Evolutionary conservation across 208 protist species (phyloP).

Genomic region (Trypanosoma rangeli): DNA sequence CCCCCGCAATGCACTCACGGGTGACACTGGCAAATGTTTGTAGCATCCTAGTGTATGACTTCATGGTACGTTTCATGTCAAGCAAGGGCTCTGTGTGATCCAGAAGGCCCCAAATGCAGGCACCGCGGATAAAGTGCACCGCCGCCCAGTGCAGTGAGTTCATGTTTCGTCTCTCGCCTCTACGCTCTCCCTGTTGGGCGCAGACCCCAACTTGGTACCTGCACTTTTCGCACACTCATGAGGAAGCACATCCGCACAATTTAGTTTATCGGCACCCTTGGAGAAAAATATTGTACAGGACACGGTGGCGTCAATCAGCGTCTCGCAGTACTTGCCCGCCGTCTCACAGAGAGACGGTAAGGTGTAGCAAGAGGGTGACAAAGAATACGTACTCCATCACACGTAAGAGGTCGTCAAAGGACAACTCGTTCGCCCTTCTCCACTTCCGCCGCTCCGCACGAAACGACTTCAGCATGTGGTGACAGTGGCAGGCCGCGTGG

Average conservation of each 20-base stretch:
- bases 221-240: background rate
- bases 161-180: constrained; percentile 19
- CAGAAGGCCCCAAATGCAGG: constrained; percentile 59
- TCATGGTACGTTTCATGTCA: constrained; percentile 23
- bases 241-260: background rate
- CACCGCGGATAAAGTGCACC: constrained; percentile 60
- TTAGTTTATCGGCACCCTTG: constrained; percentile 22
- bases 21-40: constrained; percentile 42
- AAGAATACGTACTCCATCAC: constrained; percentile 42
- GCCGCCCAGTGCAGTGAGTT: constrained; percentile 61
- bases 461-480: constrained; percentile 64
- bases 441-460: constrained; percentile 20
- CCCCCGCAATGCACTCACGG: constrained; percentile 3
- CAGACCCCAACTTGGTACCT: no score
- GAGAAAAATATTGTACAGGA: constrained; percentile 72
- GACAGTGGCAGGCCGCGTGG: constrained; percentile 68
- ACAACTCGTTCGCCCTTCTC: constrained; percentile 3
- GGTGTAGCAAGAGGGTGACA: constrained; percentile 61
- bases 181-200: background rate
- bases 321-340: constrained; percentile 65
- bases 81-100: constrained; percentile 44
- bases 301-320: constrained; percentile 49
- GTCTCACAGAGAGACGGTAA: constrained; percentile 61
- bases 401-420: constrained; percentile 15
- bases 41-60: constrained; percentile 37